These are phyloP conservation scores for Cyberlindnera veronae DNA, from an alignment of 805 yeast genomes.

Conservation along the genomic window DNA sequence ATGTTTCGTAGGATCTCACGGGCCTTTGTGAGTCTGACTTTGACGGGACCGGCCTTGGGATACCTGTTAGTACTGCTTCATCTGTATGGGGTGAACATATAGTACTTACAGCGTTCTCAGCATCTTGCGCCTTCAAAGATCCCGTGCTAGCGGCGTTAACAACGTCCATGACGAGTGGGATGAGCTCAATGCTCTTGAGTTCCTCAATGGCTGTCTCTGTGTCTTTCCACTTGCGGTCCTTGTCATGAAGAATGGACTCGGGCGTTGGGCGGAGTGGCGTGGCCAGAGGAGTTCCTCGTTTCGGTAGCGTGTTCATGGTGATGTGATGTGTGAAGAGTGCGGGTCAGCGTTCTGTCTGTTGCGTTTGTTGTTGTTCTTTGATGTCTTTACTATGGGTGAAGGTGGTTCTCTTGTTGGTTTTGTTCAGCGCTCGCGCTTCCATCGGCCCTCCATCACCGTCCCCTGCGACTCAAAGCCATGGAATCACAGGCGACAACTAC, in stretches of 20 bases:
- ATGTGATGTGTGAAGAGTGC: too few relatives aligned
- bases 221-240: constrained; percentile 13
- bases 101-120: constrained; percentile 37
- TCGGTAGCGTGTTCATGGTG: too few relatives aligned
- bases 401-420: too few relatives aligned
- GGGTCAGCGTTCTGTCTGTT: too few relatives aligned
- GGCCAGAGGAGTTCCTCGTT: constrained; percentile 7
- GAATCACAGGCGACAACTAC: too few relatives aligned
- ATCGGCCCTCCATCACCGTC: background rate
- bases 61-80: background rate
- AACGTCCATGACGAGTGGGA: constrained; percentile 39
- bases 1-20: constrained; percentile 36
- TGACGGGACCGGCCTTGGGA: constrained; percentile 40
- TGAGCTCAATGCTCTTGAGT: constrained; percentile 32
- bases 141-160: constrained; percentile 39
- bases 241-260: constrained; percentile 8
- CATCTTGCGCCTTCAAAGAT: constrained; percentile 39
- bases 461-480: background rate
- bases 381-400: too few relatives aligned
- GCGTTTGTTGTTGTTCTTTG: background rate
- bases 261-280: constrained; percentile 14
- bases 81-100: background rate
- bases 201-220: constrained; percentile 28
- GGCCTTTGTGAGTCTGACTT: constrained; percentile 37
- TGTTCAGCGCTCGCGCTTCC: too few relatives aligned